These are phyloP conservation scores for Pulveroboletus sp. DNA, from an alignment of 768 basidiomycete species.

Conservation along the genomic window DNA sequence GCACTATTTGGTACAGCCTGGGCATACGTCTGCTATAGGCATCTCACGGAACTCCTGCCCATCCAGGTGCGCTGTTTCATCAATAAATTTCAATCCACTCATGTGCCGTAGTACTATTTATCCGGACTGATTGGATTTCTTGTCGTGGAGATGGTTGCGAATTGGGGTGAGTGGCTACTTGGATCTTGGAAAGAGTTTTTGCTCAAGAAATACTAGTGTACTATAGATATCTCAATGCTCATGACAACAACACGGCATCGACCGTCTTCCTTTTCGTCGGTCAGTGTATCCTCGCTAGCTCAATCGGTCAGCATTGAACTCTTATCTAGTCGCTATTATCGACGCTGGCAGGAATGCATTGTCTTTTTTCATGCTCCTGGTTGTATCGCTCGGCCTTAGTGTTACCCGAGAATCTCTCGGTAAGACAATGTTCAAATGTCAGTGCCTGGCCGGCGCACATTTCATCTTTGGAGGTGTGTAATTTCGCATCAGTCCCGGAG, in stretches of 20 bases:
- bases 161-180: slow-evolving; percentile 59
- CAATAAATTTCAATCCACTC: background rate
- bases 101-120: slow-evolving; percentile 70
- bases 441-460: slow-evolving; percentile 78
- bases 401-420: slow-evolving; percentile 91
- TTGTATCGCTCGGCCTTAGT: slow-evolving; percentile 89
- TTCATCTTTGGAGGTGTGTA: slow-evolving; percentile 90
- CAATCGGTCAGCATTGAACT: slow-evolving; percentile 1
- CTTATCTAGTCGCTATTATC: slow-evolving; percentile 73
- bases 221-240: slow-evolving; percentile 91
- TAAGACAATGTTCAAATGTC: slow-evolving; percentile 78
- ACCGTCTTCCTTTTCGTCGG: slow-evolving; percentile 93
- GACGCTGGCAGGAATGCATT: slow-evolving; percentile 93
- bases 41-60: slow-evolving; percentile 80
- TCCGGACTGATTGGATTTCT: slow-evolving; percentile 84
- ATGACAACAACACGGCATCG: slow-evolving; percentile 69
- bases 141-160: slow-evolving; percentile 91
- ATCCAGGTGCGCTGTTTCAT: slow-evolving; percentile 62
- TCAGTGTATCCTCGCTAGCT: slow-evolving; percentile 32
- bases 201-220: slow-evolving; percentile 52
- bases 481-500: background rate
- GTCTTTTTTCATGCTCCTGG: slow-evolving; percentile 92
- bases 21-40: slow-evolving; percentile 81
- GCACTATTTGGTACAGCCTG: slow-evolving; percentile 63
- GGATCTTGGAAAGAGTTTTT: background rate